phyloP scores from a whole-genome alignment of 257 asterid genomes.

The Ocimum tenuiflorum region DNA sequence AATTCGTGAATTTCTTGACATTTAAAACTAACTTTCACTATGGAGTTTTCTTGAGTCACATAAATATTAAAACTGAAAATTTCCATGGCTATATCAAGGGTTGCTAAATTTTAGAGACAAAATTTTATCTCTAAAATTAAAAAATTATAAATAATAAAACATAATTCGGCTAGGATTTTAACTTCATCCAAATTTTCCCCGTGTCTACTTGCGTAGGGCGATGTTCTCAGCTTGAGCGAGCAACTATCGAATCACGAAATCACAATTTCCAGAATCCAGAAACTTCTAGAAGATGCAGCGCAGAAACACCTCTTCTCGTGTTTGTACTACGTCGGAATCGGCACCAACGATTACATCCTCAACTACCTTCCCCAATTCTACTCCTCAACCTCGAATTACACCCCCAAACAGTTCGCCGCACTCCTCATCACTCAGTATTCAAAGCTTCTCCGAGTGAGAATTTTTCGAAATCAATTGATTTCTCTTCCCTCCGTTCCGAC shows the following conservation, averaged over 20 bases:
- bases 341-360: conserved; percentile 36
- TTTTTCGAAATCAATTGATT: not conserved
- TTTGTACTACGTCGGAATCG: conserved; percentile 27
- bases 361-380: conserved; percentile 28
- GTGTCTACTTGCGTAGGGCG: too few relatives aligned
- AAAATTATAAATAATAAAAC: too few relatives aligned
- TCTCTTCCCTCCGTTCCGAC: too few relatives aligned
- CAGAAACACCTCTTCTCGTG: conserved; percentile 14
- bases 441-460: conserved; percentile 20
- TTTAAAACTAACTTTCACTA: too few relatives aligned
- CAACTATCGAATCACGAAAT: conserved; percentile 26
- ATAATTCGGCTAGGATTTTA: too few relatives aligned
- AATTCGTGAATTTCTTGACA: too few relatives aligned
- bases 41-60: too few relatives aligned
- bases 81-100: too few relatives aligned
- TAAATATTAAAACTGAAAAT: too few relatives aligned
- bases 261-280: not conserved
- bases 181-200: too few relatives aligned
- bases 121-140: too few relatives aligned
- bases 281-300: conserved; percentile 16
- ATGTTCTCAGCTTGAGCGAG: conserved; percentile 20
- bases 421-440: conserved; percentile 21
- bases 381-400: conserved; percentile 6
- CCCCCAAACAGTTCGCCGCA: conserved; percentile 24
- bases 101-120: too few relatives aligned